A percentile compares a stretch with the other conserved stretches of the same genome.
phyloP scores from a whole-genome alignment of 768 basidiomycete genomes.

The Panellus pusillus region DNA sequence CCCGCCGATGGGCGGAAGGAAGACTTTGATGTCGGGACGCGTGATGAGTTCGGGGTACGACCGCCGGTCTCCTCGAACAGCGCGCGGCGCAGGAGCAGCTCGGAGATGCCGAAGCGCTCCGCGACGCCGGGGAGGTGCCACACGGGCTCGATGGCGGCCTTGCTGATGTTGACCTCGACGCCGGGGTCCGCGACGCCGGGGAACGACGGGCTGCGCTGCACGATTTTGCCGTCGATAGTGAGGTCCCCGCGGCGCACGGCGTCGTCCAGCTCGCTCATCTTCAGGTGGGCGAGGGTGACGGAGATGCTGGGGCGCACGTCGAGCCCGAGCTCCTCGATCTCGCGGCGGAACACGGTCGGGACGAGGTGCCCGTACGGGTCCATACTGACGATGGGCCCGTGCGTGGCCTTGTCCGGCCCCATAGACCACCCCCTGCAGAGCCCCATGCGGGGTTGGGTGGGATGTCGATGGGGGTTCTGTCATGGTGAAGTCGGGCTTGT shows the following conservation, averaged over 20 bases:
- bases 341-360: conserved; percentile 64
- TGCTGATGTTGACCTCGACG: conserved; percentile 84
- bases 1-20: conserved; percentile 92
- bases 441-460: conserved; percentile 76
- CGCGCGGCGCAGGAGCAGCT: conserved; percentile 81
- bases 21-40: conserved; percentile 91
- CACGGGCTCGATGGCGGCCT: conserved; percentile 95
- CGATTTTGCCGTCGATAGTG: conserved; percentile 77
- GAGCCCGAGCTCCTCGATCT: conserved; percentile 63
- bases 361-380: conserved; percentile 94
- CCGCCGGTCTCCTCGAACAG: conserved; percentile 94
- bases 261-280: conserved; percentile 91
- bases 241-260: conserved; percentile 71
- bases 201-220: conserved; percentile 65
- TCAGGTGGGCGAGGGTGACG: conserved; percentile 91
- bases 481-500: conserved; percentile 78
- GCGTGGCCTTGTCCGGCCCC: conserved; percentile 42
- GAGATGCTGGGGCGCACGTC: conserved; percentile 93
- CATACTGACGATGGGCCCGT: conserved; percentile 70
- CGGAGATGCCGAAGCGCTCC: conserved; percentile 89
- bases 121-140: conserved; percentile 96
- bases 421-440: conserved; percentile 16
- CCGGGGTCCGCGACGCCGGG: conserved; percentile 74
- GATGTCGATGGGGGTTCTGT: conserved; percentile 86
- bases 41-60: conserved; percentile 97